Evolutionary conservation across 108 stramenopile species (phyloP).

Genomic region (Fragilariopsis cylindrus): DNA sequence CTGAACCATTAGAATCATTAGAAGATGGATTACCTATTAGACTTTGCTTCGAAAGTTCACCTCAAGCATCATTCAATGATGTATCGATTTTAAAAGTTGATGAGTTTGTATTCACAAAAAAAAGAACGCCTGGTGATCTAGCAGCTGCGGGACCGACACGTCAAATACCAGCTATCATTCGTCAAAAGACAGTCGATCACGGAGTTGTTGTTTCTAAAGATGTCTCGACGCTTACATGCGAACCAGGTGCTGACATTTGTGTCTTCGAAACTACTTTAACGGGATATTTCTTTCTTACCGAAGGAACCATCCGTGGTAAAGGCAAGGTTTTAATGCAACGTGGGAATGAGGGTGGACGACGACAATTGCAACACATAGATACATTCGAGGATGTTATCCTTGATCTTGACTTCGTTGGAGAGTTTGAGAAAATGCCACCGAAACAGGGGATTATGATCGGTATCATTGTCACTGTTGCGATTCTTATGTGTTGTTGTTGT

Average conservation of each 20-base stretch:
- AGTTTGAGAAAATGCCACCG: neutral
- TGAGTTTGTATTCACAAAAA: neutral
- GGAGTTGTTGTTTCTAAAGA: neutral
- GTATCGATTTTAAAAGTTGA: constrained; percentile 1
- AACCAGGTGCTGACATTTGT: neutral
- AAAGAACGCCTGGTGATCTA: neutral
- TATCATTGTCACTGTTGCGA: neutral
- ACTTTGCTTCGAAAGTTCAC: neutral
- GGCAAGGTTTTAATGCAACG: constrained; percentile 1
- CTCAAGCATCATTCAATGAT: neutral
- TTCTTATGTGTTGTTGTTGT: neutral
- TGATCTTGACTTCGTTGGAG: constrained; percentile 1
- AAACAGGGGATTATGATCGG: neutral
- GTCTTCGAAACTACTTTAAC: neutral
- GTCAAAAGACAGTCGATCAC: constrained; percentile 6
- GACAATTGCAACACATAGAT: neutral
- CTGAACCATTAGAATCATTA: neutral
- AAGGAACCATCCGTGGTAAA: constrained; percentile 1
- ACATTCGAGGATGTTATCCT: constrained; percentile 4
- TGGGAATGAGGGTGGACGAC: neutral
- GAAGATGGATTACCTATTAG: neutral
- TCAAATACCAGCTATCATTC: neutral
- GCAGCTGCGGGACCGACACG: neutral
- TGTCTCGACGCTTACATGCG: neutral
- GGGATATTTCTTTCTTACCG: constrained; percentile 4